These are phyloP conservation scores for Blastomyces emzantsi DNA, from an alignment of 2,329 filamentous ascomycete species.

Conservation along the genomic window DNA sequence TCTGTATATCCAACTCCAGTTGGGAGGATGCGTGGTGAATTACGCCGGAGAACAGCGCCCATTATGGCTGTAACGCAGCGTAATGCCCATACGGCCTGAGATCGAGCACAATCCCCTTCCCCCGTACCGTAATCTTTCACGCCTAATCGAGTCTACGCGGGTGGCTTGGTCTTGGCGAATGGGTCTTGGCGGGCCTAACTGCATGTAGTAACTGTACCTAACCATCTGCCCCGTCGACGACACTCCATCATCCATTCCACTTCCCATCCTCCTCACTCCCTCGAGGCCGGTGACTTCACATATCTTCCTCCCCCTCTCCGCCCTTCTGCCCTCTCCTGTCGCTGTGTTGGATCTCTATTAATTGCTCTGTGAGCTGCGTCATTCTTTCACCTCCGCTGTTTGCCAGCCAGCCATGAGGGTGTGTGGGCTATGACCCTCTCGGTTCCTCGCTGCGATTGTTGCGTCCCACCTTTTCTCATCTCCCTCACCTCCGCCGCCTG, in stretches of 20 bases:
- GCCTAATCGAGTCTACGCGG: conserved; percentile 1
- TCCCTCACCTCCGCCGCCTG: not conserved
- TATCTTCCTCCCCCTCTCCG: not conserved
- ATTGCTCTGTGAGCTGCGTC: conserved; percentile 22
- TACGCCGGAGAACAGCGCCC: not conserved
- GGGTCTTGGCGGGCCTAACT: not conserved
- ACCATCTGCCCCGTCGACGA: not conserved
- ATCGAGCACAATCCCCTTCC: not conserved
- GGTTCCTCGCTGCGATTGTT: conserved; percentile 9
- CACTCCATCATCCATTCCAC: conserved; percentile 5
- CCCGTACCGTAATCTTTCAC: not conserved
- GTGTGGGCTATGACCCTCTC: conserved; percentile 12
- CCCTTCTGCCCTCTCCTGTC: not conserved
- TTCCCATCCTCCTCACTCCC: not conserved
- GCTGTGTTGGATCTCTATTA: conserved; percentile 7
- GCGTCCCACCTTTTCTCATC: conserved; percentile 5
- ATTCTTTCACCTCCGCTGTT: conserved; percentile 32
- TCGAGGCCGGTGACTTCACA: conserved; percentile 6
- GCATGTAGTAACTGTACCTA: not conserved
- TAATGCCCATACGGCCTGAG: not conserved
- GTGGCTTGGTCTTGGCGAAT: not conserved
- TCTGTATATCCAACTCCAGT: not conserved
- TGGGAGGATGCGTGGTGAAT: not conserved
- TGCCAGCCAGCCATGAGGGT: conserved; percentile 25
- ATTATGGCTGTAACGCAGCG: not conserved